Percentiles rank a stretch among this genome's conserved stretches.
phyloP scores from a whole-genome alignment of 352 stramenopile species.

The Pythium coloratum region DNA sequence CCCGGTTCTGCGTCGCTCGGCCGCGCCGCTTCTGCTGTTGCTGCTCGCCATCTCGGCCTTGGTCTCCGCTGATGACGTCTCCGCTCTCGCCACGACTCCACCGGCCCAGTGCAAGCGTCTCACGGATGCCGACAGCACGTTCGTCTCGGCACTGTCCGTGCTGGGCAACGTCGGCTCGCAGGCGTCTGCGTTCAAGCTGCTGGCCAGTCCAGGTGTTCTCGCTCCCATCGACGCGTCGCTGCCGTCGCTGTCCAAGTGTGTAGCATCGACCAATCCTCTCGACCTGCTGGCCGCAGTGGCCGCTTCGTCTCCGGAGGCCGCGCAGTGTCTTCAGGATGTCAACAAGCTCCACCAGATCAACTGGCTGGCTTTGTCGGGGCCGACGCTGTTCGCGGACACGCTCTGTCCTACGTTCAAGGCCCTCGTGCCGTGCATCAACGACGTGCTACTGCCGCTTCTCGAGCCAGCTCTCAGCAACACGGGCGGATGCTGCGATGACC shows the following conservation, averaged over 20 bases:
- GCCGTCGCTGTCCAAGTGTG: constrained; percentile 17
- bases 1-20: constrained; percentile 3
- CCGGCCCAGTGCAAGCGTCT: constrained; percentile 7
- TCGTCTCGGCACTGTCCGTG: constrained; percentile 6
- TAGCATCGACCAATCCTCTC: constrained; percentile 6
- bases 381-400: constrained; percentile 4
- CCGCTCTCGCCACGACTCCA: neutral
- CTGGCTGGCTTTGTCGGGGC: neutral
- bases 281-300: neutral
- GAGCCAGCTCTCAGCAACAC: constrained; percentile 9
- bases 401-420: constrained; percentile 4
- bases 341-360: neutral
- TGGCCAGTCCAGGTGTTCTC: constrained; percentile 1
- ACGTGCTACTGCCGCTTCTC: constrained; percentile 15
- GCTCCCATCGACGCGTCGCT: constrained; percentile 7
- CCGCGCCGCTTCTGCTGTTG: constrained; percentile 5
- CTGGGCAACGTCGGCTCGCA: neutral
- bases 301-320: neutral
- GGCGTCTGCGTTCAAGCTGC: neutral
- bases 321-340: neutral
- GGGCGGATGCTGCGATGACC: constrained; percentile 15
- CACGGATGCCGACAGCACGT: constrained; percentile 10
- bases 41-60: neutral
- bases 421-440: constrained; percentile 13
- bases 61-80: neutral